phyloP scores from a whole-genome alignment of 176 grass and related monocot species.

The Oryza brachyantha region DNA sequence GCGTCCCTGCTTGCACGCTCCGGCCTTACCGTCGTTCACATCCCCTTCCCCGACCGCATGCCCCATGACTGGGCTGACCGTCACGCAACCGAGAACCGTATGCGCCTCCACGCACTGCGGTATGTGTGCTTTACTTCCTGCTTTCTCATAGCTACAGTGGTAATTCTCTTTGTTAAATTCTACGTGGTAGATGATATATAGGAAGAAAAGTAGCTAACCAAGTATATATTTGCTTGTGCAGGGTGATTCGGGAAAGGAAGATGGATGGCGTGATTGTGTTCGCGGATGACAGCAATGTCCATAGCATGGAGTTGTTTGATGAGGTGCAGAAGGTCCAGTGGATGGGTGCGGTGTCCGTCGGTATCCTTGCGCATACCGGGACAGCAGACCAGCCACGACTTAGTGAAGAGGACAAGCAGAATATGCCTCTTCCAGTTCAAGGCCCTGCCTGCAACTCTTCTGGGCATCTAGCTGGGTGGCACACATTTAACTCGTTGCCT shows the following conservation, averaged over 20 bases:
- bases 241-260: slow-evolving; percentile 78
- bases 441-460: slow-evolving; percentile 92
- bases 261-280: slow-evolving; percentile 91
- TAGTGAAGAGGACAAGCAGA: slow-evolving; percentile 69
- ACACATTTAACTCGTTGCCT: slow-evolving; percentile 70
- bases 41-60: slow-evolving; percentile 80
- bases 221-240: slow-evolving; percentile 29
- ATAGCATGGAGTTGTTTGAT: slow-evolving; percentile 94
- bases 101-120: slow-evolving; percentile 78
- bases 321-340: slow-evolving; percentile 98
- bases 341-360: slow-evolving; percentile 79
- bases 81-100: slow-evolving; percentile 69
- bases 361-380: slow-evolving; percentile 80
- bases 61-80: slow-evolving; percentile 67
- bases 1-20: slow-evolving; percentile 59
- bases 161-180: neutral
- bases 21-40: slow-evolving; percentile 55
- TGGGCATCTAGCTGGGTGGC: slow-evolving; percentile 70
- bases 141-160: slow-evolving; percentile 7
- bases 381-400: slow-evolving; percentile 33
- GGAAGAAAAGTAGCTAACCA: neutral
- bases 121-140: slow-evolving; percentile 23
- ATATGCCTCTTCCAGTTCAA: slow-evolving; percentile 73
- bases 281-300: slow-evolving; percentile 95
- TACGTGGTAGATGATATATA: neutral